These are phyloP conservation scores for Pulveroboletus ravenelii DNA, from an alignment of 768 basidiomycete genomes.

Conservation along the genomic window DNA sequence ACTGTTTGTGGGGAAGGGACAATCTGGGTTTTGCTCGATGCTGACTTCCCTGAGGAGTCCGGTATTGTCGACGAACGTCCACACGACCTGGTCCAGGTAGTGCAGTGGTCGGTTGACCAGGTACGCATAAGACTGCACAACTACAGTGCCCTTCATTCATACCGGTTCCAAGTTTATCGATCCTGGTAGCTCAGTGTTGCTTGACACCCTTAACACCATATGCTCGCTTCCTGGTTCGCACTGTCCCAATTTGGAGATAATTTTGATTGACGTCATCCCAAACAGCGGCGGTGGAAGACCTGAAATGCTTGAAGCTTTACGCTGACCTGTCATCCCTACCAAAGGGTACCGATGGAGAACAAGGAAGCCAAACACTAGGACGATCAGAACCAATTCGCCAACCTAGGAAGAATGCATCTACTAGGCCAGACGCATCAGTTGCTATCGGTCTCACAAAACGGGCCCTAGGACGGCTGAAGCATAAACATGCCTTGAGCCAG, in stretches of 20 bases:
- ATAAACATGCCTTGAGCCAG: conserved; percentile 41
- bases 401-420: conserved; percentile 10
- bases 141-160: not conserved
- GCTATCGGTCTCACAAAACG: conserved; percentile 36
- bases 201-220: conserved; percentile 43
- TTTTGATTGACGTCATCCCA: not conserved
- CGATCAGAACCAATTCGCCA: conserved; percentile 10
- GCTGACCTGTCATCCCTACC: conserved; percentile 52
- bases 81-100: conserved; percentile 25
- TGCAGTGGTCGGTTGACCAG: conserved; percentile 35
- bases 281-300: conserved; percentile 46
- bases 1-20: conserved; percentile 32
- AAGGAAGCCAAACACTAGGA: conserved; percentile 37
- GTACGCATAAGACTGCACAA: conserved; percentile 26
- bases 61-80: conserved; percentile 11
- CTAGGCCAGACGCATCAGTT: conserved; percentile 1
- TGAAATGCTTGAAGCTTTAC: conserved; percentile 59
- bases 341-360: conserved; percentile 48
- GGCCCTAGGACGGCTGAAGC: conserved; percentile 46
- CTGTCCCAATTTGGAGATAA: not conserved
- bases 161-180: conserved; percentile 17
- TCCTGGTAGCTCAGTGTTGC: conserved; percentile 27
- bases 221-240: conserved; percentile 44
- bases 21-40: conserved; percentile 50
- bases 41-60: conserved; percentile 30